phyloP scores from a whole-genome alignment of 2,329 filamentous ascomycete genomes.

The Calonectria pseudoreteaudii region DNA sequence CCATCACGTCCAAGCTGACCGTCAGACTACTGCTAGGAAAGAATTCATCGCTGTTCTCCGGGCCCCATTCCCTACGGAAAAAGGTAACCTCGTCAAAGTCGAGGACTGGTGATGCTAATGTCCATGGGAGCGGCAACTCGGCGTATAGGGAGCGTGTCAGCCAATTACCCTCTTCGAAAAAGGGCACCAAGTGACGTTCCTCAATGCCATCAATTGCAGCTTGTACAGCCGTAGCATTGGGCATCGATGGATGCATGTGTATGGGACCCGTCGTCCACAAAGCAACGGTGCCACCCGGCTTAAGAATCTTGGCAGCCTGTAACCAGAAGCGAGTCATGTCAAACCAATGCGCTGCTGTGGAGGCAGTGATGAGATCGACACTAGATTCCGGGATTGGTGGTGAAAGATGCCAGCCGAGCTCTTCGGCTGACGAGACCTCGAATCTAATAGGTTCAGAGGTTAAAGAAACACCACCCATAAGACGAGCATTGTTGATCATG shows the following conservation, averaged over 20 bases:
- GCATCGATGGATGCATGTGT: constrained; percentile 45
- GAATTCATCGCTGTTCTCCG: constrained; percentile 37
- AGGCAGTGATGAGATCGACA: constrained; percentile 64
- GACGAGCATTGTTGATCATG: constrained; percentile 64
- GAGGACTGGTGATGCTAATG: constrained; percentile 41
- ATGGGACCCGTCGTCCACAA: constrained; percentile 57
- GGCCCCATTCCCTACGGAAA: constrained; percentile 57
- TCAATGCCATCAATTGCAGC: constrained; percentile 53
- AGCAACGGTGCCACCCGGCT: constrained; percentile 65
- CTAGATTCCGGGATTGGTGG: constrained; percentile 46
- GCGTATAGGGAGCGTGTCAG: constrained; percentile 55
- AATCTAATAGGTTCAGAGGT: constrained; percentile 52
- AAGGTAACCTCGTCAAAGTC: constrained; percentile 56
- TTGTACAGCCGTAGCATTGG: constrained; percentile 57
- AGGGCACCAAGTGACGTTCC: constrained; percentile 50
- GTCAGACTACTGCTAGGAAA: constrained; percentile 32
- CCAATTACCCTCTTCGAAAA: constrained; percentile 55
- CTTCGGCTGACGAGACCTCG: constrained; percentile 54
- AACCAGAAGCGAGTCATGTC: constrained; percentile 64
- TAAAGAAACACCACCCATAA: constrained; percentile 46
- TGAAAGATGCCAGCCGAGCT: constrained; percentile 49
- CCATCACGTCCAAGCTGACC: constrained; percentile 48
- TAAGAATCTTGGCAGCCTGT: constrained; percentile 58
- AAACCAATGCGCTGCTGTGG: constrained; percentile 69
- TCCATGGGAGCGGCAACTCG: constrained; percentile 63